Percentiles rank a stretch among this genome's conserved stretches.
Conservation (phyloP, 78 protist species). For the Dictyostelium citrinum region DNA sequence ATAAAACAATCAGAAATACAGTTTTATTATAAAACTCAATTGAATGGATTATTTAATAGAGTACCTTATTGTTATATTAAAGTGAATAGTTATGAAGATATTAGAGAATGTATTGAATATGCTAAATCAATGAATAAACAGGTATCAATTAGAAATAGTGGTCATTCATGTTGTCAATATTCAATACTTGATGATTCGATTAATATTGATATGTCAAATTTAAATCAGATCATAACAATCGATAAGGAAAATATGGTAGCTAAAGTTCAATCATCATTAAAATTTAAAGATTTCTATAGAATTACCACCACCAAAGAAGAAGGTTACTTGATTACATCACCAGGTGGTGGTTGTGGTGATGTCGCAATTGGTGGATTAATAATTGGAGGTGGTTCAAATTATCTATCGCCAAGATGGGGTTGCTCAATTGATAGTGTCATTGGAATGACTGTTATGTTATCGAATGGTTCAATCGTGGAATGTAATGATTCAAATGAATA, state of each 20-base stretch:
- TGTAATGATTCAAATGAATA: neutral
- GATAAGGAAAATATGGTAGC: neutral
- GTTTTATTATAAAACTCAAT: neutral
- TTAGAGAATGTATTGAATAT: neutral
- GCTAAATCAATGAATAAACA: neutral
- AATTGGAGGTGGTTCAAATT: constrained; percentile 40
- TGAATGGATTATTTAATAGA: neutral
- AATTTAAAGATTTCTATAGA: neutral
- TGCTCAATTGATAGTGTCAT: neutral
- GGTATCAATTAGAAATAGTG: constrained; percentile 8
- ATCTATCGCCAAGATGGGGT: constrained; percentile 19
- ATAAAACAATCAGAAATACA: neutral
- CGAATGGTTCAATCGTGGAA: neutral
- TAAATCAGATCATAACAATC: neutral
- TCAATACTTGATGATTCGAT: neutral
- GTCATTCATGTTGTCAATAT: constrained; percentile 11
- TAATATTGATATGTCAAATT: constrained; percentile 19
- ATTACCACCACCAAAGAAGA: neutral
- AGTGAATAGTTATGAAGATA: neutral
- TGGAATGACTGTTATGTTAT: neutral
- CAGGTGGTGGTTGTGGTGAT: constrained; percentile 54
- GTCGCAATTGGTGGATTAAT: constrained; percentile 12
- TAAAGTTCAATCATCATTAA: neutral
- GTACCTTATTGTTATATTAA: neutral
- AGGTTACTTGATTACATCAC: neutral